Evolutionary conservation across 75 land plant species (phyloP), one percentile per base, ranked within the genome.

Genomic region (Picea sitchensis): DNA sequence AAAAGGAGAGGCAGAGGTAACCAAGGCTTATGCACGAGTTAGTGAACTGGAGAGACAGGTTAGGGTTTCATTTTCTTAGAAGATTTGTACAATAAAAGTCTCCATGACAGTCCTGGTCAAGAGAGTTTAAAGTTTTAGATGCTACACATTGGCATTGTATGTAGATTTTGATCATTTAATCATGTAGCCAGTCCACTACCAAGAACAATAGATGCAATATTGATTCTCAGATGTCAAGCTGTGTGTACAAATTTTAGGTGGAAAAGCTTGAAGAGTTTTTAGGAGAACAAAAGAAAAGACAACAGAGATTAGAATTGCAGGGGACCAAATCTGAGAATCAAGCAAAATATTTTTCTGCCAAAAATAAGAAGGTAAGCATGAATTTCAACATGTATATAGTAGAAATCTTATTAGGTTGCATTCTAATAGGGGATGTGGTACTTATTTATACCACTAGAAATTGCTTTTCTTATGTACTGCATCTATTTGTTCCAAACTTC

Each of bases 21-120:
- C 80, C 20, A 88, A 84, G 80, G 88, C 88, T 61, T 47, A 86
- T 81, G 79, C 85, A 73, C 80, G 78, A 14, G 85, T 86, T 80
- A 23, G 5, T 82, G 88, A 91, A 59, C 76, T 91, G 47, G 87
- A 88, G 78, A 88, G 81, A 44, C 88, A 88, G 90, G 92, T 78
- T 17, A 44, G 54, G 13, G 5, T 21, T 62, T 62, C 21, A 62
- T 62, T 5, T 41, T 41, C 8, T 47, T 8, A 58, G 36, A 71
- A 59, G 5, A 36, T 81, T 51, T 51, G 44, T 71, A 71, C 20
- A 71, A 9, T 20, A 9, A 2, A 65, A 65, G 44, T 71, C 11
- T 12, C 21, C 11, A 71, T 71, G 51, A 71, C 14, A 8, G 12
- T 3, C 20, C 73, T 71, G 54, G 20, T 20, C 14, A 71, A 69